These are phyloP conservation scores for Tagetes erecta DNA, from an alignment of 129 eudicot species.

Conservation along the genomic window DNA sequence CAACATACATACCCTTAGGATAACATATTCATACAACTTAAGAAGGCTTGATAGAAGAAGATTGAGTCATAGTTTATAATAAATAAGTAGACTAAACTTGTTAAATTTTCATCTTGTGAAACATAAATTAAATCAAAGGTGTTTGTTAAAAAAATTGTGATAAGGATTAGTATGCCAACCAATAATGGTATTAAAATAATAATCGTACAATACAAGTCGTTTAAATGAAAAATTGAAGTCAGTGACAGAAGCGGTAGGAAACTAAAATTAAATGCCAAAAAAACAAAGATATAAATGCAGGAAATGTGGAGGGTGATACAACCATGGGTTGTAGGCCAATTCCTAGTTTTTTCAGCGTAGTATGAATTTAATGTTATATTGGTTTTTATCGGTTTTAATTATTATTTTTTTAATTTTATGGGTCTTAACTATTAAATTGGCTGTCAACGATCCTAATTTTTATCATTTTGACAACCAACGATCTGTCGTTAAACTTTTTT, in stretches of 20 bases:
- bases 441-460: no score
- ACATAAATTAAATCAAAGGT: background rate
- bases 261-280: slow-evolving; percentile 29
- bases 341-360: background rate
- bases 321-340: slow-evolving; percentile 26
- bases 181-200: background rate
- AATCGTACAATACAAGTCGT: background rate
- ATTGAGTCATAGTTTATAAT: background rate
- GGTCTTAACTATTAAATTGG: no score
- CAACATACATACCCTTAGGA: background rate
- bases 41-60: background rate
- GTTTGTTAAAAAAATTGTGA: background rate
- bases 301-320: slow-evolving; percentile 22
- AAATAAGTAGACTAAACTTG: background rate
- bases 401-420: no score
- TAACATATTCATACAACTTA: background rate
- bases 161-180: background rate
- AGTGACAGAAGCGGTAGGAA: slow-evolving; percentile 20
- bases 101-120: background rate
- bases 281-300: slow-evolving; percentile 23
- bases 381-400: no score
- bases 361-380: background rate
- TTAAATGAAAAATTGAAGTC: background rate
- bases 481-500: no score
- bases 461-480: no score